Base-by-base conservation (phyloP, 768 basidiomycete species). In the Phallus indusiatus region DNA sequence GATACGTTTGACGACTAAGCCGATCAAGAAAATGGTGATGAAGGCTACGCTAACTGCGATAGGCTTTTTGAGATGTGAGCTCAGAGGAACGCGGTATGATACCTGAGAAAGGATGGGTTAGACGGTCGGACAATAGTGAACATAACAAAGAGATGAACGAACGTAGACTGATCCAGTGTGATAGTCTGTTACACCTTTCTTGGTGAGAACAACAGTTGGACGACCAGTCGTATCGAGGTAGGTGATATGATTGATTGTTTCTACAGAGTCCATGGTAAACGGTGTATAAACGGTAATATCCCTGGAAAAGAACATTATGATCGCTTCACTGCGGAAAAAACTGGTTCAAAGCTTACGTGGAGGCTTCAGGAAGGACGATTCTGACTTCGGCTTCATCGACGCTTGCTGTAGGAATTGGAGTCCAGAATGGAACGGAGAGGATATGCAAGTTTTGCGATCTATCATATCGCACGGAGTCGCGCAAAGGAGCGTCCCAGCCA, bases 141-240 rank as follows among this genome's bases (percentile, higher is more conserved):
- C 53, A 56, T 28, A 16, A 47, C 50, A 33, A 16, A 60, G 17
- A 48, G 59, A 34, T 24, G 61, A 42, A 79, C 93, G 67, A 67
- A 97, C 94, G 69, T 89, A 89, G 66, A 99, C 86, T 62, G 78
- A 75, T 60, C 84, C 84, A 14, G 80, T 79, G 68, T 98, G 94
- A 64, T 79, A 84, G 67, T 88, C 81, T 0, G 91, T 93, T 61
- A 92, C 74, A 59, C 86, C 73, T 55, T 80, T 74, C 73, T 93
- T 95, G 56, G 76, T 70, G 64, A 98, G 76, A 5, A 80, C 81
- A 60, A 97, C 73, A 6, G 79, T 78, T 9, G 94, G 94, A 24
- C 94, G 85, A 33, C 96, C 96, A 47, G 77, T 79, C 37, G 94
- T 91, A 70, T 99, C 96, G 28, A 99, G 83, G 73, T 95, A 98